Conservation (phyloP, 306 rosid genomes). For the Urtica urens region DNA sequence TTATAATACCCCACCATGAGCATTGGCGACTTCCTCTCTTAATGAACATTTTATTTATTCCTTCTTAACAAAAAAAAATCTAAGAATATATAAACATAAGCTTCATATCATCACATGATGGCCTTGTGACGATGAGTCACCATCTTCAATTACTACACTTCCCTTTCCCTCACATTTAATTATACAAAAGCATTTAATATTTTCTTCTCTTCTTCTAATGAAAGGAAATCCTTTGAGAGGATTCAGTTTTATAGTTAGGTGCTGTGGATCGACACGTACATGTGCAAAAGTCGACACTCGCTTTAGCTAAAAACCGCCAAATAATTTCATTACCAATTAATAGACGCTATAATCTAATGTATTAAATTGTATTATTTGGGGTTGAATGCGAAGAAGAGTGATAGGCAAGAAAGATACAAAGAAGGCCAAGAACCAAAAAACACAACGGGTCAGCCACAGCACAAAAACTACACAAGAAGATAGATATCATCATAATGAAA, state of each 20-base stretch:
- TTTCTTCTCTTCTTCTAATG: neutral
- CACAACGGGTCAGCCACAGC: constrained; percentile 19
- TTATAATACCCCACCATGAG: constrained; percentile 60
- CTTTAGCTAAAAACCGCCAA: too few relatives aligned
- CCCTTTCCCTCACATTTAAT: neutral
- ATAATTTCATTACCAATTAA: neutral
- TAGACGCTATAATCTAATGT: neutral
- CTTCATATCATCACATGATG: constrained; percentile 39
- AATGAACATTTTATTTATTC: neutral
- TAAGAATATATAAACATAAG: constrained; percentile 9
- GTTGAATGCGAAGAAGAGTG: neutral
- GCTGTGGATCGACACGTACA: constrained; percentile 9
- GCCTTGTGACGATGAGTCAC: constrained; percentile 35
- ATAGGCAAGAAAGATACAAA: neutral
- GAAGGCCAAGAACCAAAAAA: constrained; percentile 7
- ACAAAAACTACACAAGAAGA: constrained; percentile 14
- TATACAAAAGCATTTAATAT: too few relatives aligned
- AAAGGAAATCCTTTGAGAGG: neutral
- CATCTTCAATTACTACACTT: constrained; percentile 31
- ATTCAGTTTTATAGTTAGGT: neutral
- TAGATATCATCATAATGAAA: constrained; percentile 13
- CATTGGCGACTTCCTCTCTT: constrained; percentile 6
- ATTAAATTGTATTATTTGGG: neutral
- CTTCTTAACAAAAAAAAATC: constrained; percentile 13
- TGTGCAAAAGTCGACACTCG: constrained; percentile 5